These are phyloP conservation scores for Ophiobolus disseminans DNA, from an alignment of 2,329 filamentous ascomycete genomes.

Conservation along the genomic window DNA sequence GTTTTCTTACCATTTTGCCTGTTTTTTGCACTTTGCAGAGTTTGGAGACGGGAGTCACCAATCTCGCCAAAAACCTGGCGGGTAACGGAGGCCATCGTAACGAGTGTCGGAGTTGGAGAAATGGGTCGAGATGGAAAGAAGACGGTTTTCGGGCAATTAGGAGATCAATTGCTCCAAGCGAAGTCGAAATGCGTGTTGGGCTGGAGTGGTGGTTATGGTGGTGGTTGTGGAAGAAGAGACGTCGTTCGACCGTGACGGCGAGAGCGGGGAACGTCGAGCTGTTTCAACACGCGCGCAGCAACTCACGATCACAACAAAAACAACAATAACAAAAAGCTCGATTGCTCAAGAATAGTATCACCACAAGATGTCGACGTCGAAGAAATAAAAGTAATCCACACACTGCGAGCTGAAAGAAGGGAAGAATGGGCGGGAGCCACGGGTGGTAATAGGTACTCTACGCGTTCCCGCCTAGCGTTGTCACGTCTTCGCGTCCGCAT, in stretches of 20 bases:
- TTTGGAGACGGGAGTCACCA: conserved; percentile 72
- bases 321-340: conserved; percentile 5
- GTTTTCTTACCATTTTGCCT: conserved; percentile 68
- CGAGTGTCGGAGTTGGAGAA: conserved; percentile 8
- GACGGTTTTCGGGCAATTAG: background rate
- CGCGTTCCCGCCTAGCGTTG: conserved; percentile 38
- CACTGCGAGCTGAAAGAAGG: conserved; percentile 8
- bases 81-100: conserved; percentile 53
- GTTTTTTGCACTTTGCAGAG: conserved; percentile 77
- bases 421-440: conserved; percentile 9
- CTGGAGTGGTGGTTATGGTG: conserved; percentile 8
- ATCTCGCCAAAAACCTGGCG: conserved; percentile 80
- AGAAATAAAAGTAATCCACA: background rate
- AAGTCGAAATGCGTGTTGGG: conserved; percentile 1
- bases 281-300: conserved; percentile 8
- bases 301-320: background rate
- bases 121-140: conserved; percentile 2
- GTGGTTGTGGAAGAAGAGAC: conserved; percentile 1
- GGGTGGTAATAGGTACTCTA: conserved; percentile 28
- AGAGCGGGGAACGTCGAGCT: conserved; percentile 17
- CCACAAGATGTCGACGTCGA: too few species aligned
- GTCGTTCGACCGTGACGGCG: background rate
- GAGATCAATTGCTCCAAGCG: conserved; percentile 4
- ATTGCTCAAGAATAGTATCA: conserved; percentile 1
- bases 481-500: conserved; percentile 26